Base-by-base conservation (phyloP, 2,329 filamentous ascomycete genomes). In the Phaeophleospora eucalypticola region DNA sequence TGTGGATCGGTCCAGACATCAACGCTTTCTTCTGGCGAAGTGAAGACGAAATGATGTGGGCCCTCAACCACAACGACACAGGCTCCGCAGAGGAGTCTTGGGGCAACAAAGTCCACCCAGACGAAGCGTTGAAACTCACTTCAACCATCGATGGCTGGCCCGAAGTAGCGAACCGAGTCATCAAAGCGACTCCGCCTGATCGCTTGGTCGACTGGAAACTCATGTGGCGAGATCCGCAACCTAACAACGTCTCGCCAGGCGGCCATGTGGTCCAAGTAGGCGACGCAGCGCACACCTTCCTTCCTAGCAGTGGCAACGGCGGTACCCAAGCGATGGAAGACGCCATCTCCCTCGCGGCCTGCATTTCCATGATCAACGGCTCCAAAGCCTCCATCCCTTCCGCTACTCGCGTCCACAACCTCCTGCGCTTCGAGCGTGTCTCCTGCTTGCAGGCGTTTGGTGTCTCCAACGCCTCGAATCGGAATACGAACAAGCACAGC, bases 141-240 rank as follows among this genome's bases (percentile, higher is more conserved):
- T 33, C 34, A n/a, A 43, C 19, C 14, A 44, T 48, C 27, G 40
- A 35, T 17, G 46, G 36, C 24, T 48, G 21, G 14, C 18, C 41
- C n/a, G 46, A 43, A 21, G 35, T 40, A 14, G 46, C 46, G 18
- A 36, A 44, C 14, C 34, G 41, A 12, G 33, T 74, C 12, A 70
- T 74, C 32, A 64, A 67, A 18, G 59, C 59, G 43, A 73, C 71
- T 10, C 71, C 72, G 9, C 58, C 62, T 7, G 67, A 73, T 43
- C 72, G 68, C 16, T 71, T 75, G 38, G 68, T 77, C 50, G 71
- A 75, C 63, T 76, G 71, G 48, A 67, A 71, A 49, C 66, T 76
- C 1, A 64, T 74, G 18, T 75, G 70, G 72, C 43, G 59, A 47
- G 69, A 74, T 53, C 71, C 71, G 8, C 68, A 73, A 45, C 68